A percentile compares a stretch with the other conserved stretches of the same genome.
Evolutionary conservation across 83 land plant genomes (phyloP).

Genomic region (Diphasiastrum complanatum): DNA sequence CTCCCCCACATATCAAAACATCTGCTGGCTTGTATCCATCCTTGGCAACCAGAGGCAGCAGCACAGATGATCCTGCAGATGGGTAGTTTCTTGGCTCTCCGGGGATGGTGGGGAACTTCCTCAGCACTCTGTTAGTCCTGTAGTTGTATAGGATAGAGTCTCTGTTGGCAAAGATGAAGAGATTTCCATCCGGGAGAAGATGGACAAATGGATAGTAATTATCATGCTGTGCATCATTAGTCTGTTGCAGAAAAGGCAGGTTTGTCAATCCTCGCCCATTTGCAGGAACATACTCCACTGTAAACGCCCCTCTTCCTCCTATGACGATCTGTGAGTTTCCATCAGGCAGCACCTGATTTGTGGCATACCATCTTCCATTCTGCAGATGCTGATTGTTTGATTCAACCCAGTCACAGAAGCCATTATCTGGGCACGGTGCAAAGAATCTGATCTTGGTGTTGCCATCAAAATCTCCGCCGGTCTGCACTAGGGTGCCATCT

Average conservation of each 20-base stretch:
- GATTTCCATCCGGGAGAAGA: constrained; percentile 19
- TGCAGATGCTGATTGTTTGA: neutral
- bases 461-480: constrained; percentile 29
- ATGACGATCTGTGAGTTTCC: constrained; percentile 23
- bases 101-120: constrained; percentile 29
- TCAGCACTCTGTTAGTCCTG: constrained; percentile 9
- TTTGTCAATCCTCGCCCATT: constrained; percentile 2
- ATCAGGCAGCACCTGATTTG: constrained; percentile 39
- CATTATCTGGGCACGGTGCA: constrained; percentile 19
- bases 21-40: neutral
- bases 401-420: constrained; percentile 30
- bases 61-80: constrained; percentile 27
- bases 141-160: constrained; percentile 22
- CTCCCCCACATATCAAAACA: constrained; percentile 23
- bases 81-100: constrained; percentile 30
- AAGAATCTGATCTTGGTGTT: constrained; percentile 18
- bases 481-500: constrained; percentile 31
- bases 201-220: constrained; percentile 28
- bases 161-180: constrained; percentile 32
- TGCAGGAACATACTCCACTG: constrained; percentile 28
- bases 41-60: constrained; percentile 21
- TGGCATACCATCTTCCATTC: constrained; percentile 30
- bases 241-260: constrained; percentile 17
- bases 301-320: constrained; percentile 22
- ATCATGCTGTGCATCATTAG: constrained; percentile 11